These are phyloP conservation scores for Candida xyloterini DNA, from an alignment of 805 yeast genomes.

Conservation along the genomic window DNA sequence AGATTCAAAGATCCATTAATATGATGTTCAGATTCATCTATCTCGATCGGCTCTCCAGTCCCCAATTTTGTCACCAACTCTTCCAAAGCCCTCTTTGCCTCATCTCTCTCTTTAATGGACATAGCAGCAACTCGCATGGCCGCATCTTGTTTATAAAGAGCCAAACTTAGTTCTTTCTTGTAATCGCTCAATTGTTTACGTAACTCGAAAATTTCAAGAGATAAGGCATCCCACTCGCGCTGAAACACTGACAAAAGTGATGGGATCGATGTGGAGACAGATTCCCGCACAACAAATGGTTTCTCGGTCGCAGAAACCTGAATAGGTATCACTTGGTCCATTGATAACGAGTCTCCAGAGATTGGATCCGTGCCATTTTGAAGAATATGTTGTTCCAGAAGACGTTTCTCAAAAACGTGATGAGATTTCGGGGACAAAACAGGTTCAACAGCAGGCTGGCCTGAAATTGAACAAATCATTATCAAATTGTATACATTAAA, in stretches of 20 bases:
- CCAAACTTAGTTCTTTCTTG: slow-evolving; percentile 69
- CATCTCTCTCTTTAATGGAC: slow-evolving; percentile 73
- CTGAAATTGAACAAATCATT: slow-evolving; percentile 48
- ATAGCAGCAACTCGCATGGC: slow-evolving; percentile 82
- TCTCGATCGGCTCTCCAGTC: slow-evolving; percentile 15
- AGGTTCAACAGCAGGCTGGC: slow-evolving; percentile 64
- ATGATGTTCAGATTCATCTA: slow-evolving; percentile 20
- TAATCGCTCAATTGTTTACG: slow-evolving; percentile 67
- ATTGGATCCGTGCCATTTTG: slow-evolving; percentile 77
- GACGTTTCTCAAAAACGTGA: slow-evolving; percentile 60
- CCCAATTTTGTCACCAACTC: slow-evolving; percentile 46
- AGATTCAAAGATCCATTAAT: slow-evolving; percentile 1
- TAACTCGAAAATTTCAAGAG: slow-evolving; percentile 73
- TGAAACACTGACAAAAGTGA: slow-evolving; percentile 71
- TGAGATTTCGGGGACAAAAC: slow-evolving; percentile 75
- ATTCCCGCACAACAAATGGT: slow-evolving; percentile 28
- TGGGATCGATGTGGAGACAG: slow-evolving; percentile 65
- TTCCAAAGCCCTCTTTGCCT: slow-evolving; percentile 62
- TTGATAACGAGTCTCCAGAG: slow-evolving; percentile 54
- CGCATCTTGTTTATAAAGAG: slow-evolving; percentile 85
- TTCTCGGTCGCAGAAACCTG: slow-evolving; percentile 15
- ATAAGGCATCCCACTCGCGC: slow-evolving; percentile 85
- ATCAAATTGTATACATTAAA: background rate
- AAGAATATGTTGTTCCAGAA: slow-evolving; percentile 59
- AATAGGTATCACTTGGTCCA: slow-evolving; percentile 54